Percentiles rank a stretch among this genome's conserved stretches.
Conservation (phyloP, 176 grass and related monocot species). For the Oryza meyeriana region DNA sequence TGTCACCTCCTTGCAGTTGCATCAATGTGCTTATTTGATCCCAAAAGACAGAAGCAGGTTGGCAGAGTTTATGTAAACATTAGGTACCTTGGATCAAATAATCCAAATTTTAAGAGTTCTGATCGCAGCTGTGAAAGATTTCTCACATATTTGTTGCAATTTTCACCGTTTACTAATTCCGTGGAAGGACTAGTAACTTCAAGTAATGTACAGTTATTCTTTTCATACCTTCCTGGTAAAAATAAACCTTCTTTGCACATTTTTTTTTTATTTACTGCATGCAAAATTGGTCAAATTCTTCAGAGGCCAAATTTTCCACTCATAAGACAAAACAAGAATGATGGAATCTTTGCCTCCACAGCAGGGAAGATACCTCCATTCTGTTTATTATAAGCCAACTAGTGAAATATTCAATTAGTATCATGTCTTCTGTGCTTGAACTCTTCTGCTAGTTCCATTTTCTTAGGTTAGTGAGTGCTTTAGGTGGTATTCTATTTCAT, state of each 20-base stretch:
- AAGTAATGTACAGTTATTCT: neutral
- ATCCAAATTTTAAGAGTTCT: neutral
- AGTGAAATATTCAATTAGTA: constrained; percentile 23
- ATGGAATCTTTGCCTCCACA: constrained; percentile 48
- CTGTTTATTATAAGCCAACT: constrained; percentile 29
- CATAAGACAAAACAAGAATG: constrained; percentile 46
- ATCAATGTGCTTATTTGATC: neutral
- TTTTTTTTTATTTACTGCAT: neutral
- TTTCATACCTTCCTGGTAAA: constrained; percentile 16
- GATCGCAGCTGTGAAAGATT: neutral
- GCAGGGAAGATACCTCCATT: constrained; percentile 40
- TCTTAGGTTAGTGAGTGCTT: constrained; percentile 24
- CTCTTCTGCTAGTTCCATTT: constrained; percentile 39
- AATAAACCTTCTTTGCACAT: neutral
- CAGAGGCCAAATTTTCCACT: constrained; percentile 17
- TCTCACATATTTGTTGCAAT: constrained; percentile 7
- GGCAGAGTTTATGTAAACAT: neutral
- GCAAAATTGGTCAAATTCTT: constrained; percentile 7
- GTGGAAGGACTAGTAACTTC: neutral
- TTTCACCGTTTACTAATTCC: neutral
- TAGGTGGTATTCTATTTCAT: constrained; percentile 42
- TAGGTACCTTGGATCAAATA: neutral
- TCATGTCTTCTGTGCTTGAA: constrained; percentile 42
- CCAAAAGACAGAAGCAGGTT: neutral
- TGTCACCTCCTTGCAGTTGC: constrained; percentile 8